A percentile compares a stretch with the other conserved stretches of the same genome.
Conservation (phyloP, 345 rosid species). For the Pistacia integerrima region DNA sequence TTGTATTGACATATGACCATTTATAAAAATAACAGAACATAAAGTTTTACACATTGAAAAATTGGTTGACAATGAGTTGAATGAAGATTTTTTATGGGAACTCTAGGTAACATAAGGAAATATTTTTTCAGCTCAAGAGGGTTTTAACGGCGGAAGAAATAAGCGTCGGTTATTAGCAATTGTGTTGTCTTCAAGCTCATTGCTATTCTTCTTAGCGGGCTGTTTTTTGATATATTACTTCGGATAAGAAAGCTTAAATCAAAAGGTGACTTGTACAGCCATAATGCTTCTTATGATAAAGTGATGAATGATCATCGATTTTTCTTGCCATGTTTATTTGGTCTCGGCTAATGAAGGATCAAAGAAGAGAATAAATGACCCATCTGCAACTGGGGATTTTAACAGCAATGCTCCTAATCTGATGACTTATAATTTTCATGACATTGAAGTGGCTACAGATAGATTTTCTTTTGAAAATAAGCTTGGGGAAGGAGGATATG, state of each 20-base stretch:
- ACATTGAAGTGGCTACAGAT: slow-evolving; percentile 32
- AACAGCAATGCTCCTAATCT: slow-evolving; percentile 12
- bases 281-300: too few relatives aligned
- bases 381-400: too few relatives aligned
- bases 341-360: background rate
- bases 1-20: too few relatives aligned
- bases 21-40: too few relatives aligned
- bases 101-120: too few relatives aligned
- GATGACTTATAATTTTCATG: slow-evolving; percentile 22
- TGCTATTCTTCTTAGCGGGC: slow-evolving; percentile 20
- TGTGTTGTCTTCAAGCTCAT: slow-evolving; percentile 29
- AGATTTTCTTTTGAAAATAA: slow-evolving; percentile 31
- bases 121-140: slow-evolving; percentile 27
- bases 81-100: too few relatives aligned
- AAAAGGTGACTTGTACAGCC: background rate
- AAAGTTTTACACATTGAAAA: too few relatives aligned
- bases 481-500: slow-evolving; percentile 52
- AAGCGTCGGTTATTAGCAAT: slow-evolving; percentile 22
- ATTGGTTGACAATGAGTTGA: too few relatives aligned
- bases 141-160: background rate
- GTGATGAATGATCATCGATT: too few relatives aligned
- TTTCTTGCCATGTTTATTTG: too few relatives aligned
- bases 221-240: slow-evolving; percentile 2
- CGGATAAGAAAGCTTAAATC: slow-evolving; percentile 18
- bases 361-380: background rate